phyloP scores from a whole-genome alignment of 805 yeast species.

The Monosporozyma unispora region DNA sequence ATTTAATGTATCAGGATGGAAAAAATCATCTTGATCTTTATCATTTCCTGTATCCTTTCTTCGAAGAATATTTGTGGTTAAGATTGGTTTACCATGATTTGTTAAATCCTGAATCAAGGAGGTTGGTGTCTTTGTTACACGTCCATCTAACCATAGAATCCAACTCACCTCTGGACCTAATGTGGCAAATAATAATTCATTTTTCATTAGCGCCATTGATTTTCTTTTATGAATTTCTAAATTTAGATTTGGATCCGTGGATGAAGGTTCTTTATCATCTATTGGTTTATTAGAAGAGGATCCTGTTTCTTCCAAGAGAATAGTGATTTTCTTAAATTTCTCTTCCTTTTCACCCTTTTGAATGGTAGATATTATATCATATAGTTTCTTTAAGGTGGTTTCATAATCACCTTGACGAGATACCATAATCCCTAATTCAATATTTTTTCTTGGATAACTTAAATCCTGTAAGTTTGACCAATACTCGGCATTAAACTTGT shows the following conservation, averaged over 20 bases:
- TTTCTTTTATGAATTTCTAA: constrained; percentile 46
- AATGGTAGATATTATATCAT: constrained; percentile 55
- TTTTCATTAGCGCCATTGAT: constrained; percentile 89
- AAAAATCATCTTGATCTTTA: constrained; percentile 39
- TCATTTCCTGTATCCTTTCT: constrained; percentile 40
- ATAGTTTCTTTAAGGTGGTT: constrained; percentile 47
- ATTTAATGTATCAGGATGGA: constrained; percentile 79
- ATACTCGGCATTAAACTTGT: constrained; percentile 68
- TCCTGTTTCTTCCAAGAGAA: constrained; percentile 76
- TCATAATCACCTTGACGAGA: constrained; percentile 78
- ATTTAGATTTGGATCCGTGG: constrained; percentile 32
- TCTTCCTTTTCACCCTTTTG: constrained; percentile 50
- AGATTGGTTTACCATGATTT: constrained; percentile 67
- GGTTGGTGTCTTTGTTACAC: constrained; percentile 77
- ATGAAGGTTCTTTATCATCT: not conserved
- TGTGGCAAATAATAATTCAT: constrained; percentile 76
- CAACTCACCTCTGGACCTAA: constrained; percentile 78
- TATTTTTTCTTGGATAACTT: constrained; percentile 66
- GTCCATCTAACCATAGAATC: constrained; percentile 94
- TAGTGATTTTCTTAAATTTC: constrained; percentile 70
- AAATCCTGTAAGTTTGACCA: constrained; percentile 71
- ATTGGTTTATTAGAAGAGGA: not conserved
- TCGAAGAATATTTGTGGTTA: constrained; percentile 86
- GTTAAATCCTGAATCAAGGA: constrained; percentile 77
- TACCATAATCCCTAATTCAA: constrained; percentile 80